Conservation (phyloP, 352 stramenopile genomes). For the Phytophthora lateralis region DNA sequence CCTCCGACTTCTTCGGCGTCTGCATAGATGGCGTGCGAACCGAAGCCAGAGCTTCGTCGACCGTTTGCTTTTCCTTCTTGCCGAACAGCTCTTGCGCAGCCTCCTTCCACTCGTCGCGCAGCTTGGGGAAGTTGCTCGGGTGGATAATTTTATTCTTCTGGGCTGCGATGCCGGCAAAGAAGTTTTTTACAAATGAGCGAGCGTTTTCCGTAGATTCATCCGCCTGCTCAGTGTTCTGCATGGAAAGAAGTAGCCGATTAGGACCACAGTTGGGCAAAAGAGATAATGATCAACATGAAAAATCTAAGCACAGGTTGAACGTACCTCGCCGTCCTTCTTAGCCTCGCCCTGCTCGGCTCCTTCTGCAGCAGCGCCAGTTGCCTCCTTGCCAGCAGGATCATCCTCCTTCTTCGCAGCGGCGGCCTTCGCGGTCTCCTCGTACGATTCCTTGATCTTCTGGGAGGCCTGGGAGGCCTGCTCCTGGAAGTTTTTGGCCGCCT, state of each 20-base stretch:
- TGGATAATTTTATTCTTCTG: slow-evolving; percentile 72
- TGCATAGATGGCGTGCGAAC: slow-evolving; percentile 57
- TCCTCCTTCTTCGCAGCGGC: slow-evolving; percentile 23
- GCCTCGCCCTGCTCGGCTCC: slow-evolving; percentile 13
- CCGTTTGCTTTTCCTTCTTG: slow-evolving; percentile 65
- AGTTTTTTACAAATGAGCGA: slow-evolving; percentile 62
- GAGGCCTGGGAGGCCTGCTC: slow-evolving; percentile 62
- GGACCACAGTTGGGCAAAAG: not conserved
- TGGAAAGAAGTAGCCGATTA: slow-evolving; percentile 6
- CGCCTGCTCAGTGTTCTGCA: slow-evolving; percentile 33
- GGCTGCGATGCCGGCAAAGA: slow-evolving; percentile 51
- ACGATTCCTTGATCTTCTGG: slow-evolving; percentile 69
- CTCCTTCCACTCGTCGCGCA: slow-evolving; percentile 74
- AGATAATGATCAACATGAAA: not conserved
- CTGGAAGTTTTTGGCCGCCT: slow-evolving; percentile 62
- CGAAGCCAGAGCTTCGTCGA: slow-evolving; percentile 79
- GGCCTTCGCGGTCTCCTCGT: slow-evolving; percentile 40
- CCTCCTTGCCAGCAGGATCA: slow-evolving; percentile 4
- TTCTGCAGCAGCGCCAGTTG: slow-evolving; percentile 13
- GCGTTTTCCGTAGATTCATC: slow-evolving; percentile 43
- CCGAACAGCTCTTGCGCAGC: slow-evolving; percentile 83
- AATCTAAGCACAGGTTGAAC: not conserved
- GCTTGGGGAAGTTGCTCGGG: slow-evolving; percentile 44
- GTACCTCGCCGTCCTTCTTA: slow-evolving; percentile 30
- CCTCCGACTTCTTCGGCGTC: slow-evolving; percentile 40